Base-by-base conservation (phyloP, 2,329 filamentous ascomycete genomes). In the Sporothrix mexicana region DNA sequence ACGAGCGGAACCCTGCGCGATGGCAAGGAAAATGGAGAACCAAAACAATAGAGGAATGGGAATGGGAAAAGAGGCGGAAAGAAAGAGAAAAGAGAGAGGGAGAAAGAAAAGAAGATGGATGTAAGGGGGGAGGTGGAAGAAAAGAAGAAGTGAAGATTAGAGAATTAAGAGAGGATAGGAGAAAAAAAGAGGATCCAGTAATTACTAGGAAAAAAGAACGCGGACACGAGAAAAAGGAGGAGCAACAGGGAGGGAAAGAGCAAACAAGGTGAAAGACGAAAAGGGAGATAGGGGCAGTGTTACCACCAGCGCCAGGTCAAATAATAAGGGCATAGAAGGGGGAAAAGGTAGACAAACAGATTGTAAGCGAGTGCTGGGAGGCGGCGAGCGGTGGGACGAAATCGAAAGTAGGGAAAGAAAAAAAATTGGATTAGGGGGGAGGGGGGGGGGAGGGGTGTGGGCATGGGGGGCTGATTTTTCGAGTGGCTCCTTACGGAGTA, bases 281-380 rank as follows among this genome's bases (percentile, higher is more conserved):
- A 69, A 55, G n/a, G 41, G 70, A 71, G 70, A 49, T 61, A 64
- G 53, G 66, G 61, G 61, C 20, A 6, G 41, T 59, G 13, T 66
- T 20, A 66, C 41, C 61, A 66, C 41, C 61, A 66, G 10, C 61
- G 20, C 41, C 59, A 62, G 59, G 59, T 36, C 17, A 20, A 43
- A 53, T 20, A 62, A 20, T 17, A 45, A n/a, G 13, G 7, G 23
- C n/a, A n/a, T n/a, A n/a, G 12, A 20, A 30, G 51, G 15, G 17
- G 13, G 20, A 15, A 43, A 70, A 57, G 6, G n/a, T 36, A 55
- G 20, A 25, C 51, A 49, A 20, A 62, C 25, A 68, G 53, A 61
- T 49, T 45, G 59, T 49, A 66, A 70, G 68, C 47, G 57, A 25
- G 43, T 20, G 23, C 47, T 53, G 68, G 20, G 67, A 43, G 68